phyloP scores from a whole-genome alignment of 148 eudicot species.

The Rhododendron ovatum region DNA sequence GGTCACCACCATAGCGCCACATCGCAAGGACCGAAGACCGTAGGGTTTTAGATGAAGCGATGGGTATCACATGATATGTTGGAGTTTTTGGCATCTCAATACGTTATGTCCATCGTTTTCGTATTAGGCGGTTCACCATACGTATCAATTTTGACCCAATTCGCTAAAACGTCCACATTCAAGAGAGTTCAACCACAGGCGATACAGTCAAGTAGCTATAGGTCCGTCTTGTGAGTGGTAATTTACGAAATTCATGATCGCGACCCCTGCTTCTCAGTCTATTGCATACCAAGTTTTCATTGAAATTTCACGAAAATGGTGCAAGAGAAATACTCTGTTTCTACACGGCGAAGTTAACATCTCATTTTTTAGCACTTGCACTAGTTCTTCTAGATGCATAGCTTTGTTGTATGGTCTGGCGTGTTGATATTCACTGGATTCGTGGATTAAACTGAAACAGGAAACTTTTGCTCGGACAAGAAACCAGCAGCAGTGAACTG shows the following conservation, averaged over 20 bases:
- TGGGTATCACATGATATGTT: neutral
- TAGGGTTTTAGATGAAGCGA: neutral
- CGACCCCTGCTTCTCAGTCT: neutral
- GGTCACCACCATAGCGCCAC: neutral
- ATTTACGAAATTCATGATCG: neutral
- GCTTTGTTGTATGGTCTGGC: neutral
- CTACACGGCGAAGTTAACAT: neutral
- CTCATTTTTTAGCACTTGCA: neutral
- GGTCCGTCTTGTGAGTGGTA: neutral
- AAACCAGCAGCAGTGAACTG: constrained; percentile 50
- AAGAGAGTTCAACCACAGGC: neutral
- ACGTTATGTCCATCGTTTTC: neutral
- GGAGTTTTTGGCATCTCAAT: neutral
- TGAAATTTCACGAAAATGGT: neutral
- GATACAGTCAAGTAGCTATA: neutral
- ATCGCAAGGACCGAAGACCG: neutral
- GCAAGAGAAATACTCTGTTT: neutral
- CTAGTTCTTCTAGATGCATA: neutral
- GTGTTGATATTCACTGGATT: neutral
- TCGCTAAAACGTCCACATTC: neutral
- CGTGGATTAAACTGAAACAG: constrained; percentile 12
- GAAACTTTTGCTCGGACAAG: constrained; percentile 48
- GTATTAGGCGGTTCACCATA: neutral
- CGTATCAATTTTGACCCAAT: neutral
- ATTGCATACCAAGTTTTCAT: neutral